Evolutionary conservation across 768 basidiomycete species (phyloP), one percentile per base, ranked within the genome.

Genomic region (Panellus pusillus): DNA sequence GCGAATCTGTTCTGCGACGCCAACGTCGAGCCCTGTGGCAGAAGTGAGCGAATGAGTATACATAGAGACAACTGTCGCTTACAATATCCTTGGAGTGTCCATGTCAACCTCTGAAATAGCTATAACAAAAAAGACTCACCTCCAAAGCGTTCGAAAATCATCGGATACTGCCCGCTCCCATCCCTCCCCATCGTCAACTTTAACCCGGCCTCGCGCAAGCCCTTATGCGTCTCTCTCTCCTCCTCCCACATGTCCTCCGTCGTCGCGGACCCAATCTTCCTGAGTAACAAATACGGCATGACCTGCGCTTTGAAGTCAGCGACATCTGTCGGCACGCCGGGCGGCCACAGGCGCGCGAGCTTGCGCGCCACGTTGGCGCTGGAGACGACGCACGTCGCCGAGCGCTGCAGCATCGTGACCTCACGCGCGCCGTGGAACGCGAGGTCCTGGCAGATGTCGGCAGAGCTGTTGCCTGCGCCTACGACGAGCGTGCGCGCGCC

Each of bases 1-100:
- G 29, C 72, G 72, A 57, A 84, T 79, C n/a, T n/a, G n/a, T n/a
- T n/a, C 70, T 31, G 75, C 74, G 36, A 75, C 75, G 31, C 80
- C 82, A 47, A 78, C 74, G 57, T 80, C 79, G 28, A 70, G 43
- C 68, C 69, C 70, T 71, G 43, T 3, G 13, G 17, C 3, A 14
- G n/a, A 36, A 14, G 13, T 48, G 7, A 48, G 46, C 29, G 3
- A 3, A 5, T 17, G 9, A 37, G 17, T 4, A 42, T 15, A 9
- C 31, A 42, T 17, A 17, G 15, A 41, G 24, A 15, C 4, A 8
- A 40, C 13, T 3, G 15, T 1, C 11, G 15, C 50, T 44, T 32
- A 52, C 55, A 57, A 27, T 52, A 57, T n/a, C n/a, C n/a, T n/a
- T n/a, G n/a, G n/a, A n/a, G n/a, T n/a, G n/a, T n/a, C n/a, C n/a